Conservation (phyloP, 2,329 filamentous ascomycete genomes). For the Huntiella decipiens region DNA sequence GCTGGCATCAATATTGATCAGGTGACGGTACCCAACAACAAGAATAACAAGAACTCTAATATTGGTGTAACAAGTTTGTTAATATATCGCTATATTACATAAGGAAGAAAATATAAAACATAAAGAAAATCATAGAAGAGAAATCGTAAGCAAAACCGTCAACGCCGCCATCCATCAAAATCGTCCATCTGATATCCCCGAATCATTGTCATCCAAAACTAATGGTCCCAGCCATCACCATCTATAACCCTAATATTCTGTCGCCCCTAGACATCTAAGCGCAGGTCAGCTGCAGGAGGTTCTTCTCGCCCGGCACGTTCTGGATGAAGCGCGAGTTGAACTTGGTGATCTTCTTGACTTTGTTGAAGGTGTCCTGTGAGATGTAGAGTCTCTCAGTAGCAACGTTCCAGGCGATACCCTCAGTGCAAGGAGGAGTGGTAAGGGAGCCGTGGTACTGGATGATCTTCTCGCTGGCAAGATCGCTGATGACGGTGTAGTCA, state of each 20-base stretch:
- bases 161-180: not conserved
- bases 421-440: slow-evolving; percentile 42
- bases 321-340: slow-evolving; percentile 38
- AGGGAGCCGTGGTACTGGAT: slow-evolving; percentile 34
- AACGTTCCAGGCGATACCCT: slow-evolving; percentile 35
- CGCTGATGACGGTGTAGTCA: slow-evolving; percentile 23
- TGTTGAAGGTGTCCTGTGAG: slow-evolving; percentile 28
- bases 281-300: slow-evolving; percentile 17
- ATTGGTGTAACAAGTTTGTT: not conserved
- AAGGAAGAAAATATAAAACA: not conserved
- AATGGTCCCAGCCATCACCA: not conserved
- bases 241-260: not conserved
- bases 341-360: slow-evolving; percentile 32
- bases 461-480: slow-evolving; percentile 18
- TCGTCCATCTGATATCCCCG: not conserved
- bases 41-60: too few relatives aligned
- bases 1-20: too few relatives aligned
- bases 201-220: not conserved
- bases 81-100: not conserved
- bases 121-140: not conserved
- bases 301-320: slow-evolving; percentile 25
- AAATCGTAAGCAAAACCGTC: not conserved
- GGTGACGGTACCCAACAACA: too few relatives aligned
- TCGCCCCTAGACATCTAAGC: not conserved
- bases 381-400: slow-evolving; percentile 28